phyloP scores from a whole-genome alignment of 83 land plant genomes.

The Isoetes engelmannii region DNA sequence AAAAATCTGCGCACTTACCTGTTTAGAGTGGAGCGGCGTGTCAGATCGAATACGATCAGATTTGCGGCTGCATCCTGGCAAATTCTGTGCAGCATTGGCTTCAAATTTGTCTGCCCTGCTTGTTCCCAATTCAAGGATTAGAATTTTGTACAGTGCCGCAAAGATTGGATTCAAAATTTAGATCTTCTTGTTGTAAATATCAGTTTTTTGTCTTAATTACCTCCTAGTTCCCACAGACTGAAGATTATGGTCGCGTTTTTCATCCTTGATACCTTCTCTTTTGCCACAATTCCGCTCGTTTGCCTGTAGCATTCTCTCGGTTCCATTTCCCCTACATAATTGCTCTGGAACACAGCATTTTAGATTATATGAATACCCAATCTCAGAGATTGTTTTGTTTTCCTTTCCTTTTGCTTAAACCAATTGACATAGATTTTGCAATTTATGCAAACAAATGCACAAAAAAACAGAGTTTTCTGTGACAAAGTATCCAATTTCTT shows the following conservation, averaged over 20 bases:
- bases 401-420: no score
- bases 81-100: slow-evolving; percentile 40
- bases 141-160: no score
- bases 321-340: no score
- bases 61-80: slow-evolving; percentile 70
- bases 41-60: slow-evolving; percentile 71
- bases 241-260: slow-evolving; percentile 50
- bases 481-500: no score
- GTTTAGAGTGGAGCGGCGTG: slow-evolving; percentile 56
- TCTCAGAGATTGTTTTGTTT: no score
- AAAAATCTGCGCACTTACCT: slow-evolving; percentile 32
- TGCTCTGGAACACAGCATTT: no score
- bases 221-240: slow-evolving; percentile 75
- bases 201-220: slow-evolving; percentile 17
- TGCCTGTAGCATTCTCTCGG: slow-evolving; percentile 27
- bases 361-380: no score
- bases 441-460: no score
- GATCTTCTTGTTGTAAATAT: neutral
- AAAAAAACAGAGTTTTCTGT: no score
- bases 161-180: no score
- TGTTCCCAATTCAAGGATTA: no score
- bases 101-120: slow-evolving; percentile 40
- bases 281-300: slow-evolving; percentile 38
- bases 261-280: slow-evolving; percentile 38
- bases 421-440: no score